Base-by-base conservation (phyloP, 306 rosid genomes). In the Echinosophora koreensis region DNA sequence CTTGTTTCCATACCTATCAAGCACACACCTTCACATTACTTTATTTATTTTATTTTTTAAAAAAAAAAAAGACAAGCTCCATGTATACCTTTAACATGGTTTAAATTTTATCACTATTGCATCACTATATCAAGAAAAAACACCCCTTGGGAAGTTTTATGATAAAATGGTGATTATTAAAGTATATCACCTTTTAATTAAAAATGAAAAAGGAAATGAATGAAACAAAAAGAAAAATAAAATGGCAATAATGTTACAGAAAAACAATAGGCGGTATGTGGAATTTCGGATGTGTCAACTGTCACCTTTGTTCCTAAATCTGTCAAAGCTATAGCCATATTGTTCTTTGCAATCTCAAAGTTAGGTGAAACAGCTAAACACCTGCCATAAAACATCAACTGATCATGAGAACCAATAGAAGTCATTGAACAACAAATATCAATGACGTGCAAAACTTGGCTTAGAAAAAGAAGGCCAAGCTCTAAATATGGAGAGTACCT, bases 311-410 rank as follows among this genome's bases (percentile, higher is more conserved):
- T 96, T 79, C 99, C 99, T 83, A 96, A 86, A 84, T 96, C 99
- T 54, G 99, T 96, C 91, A 92, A 89, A 73, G 99, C 99, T 83
- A 96, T 96, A 73, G 99, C 97, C 99, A 96, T 96, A 81, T 96
- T 96, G 76, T 96, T 96, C 85, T 96, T 96, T 57, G 99, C 99
- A 87, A 96, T 96, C 86, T 96, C 99, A 50, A 96, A 96, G 87
- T 96, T 96, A 22, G 99, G 99, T 64, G 97, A 92, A 82, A 96
- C 99, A 59, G 99, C 85, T 78, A 96, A 86, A 83, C 99, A 96
- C 90, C 99, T 95, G 91, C 66, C 76, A 74, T 56, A 86, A 42
- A 75, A 82, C 64, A 77, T 63, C 50, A 80, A 66, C 32, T 52
- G 79, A 61, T 46, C 63, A 85, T 38, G 49, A 2, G 61, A 17